phyloP scores from a whole-genome alignment of 2,329 filamentous ascomycete species.

The Elsinoe arachidis region DNA sequence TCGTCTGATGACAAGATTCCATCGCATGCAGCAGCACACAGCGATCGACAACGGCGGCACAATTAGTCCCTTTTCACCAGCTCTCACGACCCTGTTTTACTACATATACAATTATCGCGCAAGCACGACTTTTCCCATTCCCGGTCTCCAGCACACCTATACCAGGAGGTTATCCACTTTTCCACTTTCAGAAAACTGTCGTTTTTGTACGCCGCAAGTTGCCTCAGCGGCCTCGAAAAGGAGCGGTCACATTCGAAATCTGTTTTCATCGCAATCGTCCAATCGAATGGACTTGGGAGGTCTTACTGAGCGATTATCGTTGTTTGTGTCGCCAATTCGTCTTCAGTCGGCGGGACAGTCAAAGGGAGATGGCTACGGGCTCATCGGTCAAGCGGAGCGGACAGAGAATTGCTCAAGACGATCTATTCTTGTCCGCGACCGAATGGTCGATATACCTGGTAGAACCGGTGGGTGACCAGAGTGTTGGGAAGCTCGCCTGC shows the following conservation, averaged over 20 bases:
- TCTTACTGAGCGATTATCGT: slow-evolving; percentile 10
- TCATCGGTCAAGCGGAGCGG: background rate
- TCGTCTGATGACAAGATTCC: background rate
- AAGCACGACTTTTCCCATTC: background rate
- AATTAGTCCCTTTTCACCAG: background rate
- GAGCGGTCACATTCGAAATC: background rate
- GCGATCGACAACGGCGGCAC: background rate
- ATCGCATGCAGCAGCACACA: background rate
- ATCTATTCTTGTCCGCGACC: no score
- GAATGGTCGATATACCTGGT: no score
- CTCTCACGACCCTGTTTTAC: background rate
- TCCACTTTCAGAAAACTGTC: background rate
- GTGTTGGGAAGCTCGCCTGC: no score
- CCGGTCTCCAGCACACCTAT: background rate
- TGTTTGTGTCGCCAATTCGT: background rate
- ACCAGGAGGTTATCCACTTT: background rate
- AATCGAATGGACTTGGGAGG: background rate
- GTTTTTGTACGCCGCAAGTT: background rate
- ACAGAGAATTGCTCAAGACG: no score
- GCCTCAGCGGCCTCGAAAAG: background rate
- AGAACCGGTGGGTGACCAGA: no score
- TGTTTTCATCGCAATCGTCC: background rate
- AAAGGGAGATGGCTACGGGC: background rate
- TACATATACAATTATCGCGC: background rate
- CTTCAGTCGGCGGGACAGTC: background rate